phyloP scores from a whole-genome alignment of 345 rosid genomes.

The Gossypium mustelinum region DNA sequence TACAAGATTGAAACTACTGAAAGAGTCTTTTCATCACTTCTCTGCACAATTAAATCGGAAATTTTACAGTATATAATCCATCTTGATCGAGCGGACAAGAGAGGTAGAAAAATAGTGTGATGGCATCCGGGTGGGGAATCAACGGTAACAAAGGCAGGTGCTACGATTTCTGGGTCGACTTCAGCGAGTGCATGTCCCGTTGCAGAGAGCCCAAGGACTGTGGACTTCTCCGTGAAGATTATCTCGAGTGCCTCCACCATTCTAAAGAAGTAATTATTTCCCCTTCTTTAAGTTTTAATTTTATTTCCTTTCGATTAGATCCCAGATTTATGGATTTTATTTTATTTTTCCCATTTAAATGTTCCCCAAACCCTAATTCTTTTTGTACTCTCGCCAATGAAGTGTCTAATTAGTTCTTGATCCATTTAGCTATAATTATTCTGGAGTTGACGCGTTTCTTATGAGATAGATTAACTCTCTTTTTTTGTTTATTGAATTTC shows the following conservation, averaged over 20 bases:
- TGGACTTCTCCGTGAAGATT: conserved; percentile 81
- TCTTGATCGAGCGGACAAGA: background rate
- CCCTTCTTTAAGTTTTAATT: background rate
- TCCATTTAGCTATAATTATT: background rate
- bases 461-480: background rate
- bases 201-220: conserved; percentile 98
- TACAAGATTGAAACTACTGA: background rate
- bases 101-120: conserved; percentile 4
- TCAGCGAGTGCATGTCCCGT: conserved; percentile 92
- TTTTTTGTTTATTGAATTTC: background rate
- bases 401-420: background rate
- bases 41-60: background rate
- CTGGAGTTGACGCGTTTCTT: background rate
- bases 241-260: conserved; percentile 98
- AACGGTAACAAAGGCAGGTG: conserved; percentile 91
- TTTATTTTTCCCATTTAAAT: background rate
- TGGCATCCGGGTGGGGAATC: conserved; percentile 99
- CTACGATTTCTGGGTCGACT: conserved; percentile 87
- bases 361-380: conserved; percentile 7
- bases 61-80: background rate
- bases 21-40: background rate
- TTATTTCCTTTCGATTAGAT: background rate
- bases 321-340: background rate
- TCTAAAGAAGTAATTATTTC: conserved; percentile 71
- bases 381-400: background rate